These are phyloP conservation scores for Moesziomyces sp. DNA, from an alignment of 1,284 basidiomycete species.

Conservation along the genomic window DNA sequence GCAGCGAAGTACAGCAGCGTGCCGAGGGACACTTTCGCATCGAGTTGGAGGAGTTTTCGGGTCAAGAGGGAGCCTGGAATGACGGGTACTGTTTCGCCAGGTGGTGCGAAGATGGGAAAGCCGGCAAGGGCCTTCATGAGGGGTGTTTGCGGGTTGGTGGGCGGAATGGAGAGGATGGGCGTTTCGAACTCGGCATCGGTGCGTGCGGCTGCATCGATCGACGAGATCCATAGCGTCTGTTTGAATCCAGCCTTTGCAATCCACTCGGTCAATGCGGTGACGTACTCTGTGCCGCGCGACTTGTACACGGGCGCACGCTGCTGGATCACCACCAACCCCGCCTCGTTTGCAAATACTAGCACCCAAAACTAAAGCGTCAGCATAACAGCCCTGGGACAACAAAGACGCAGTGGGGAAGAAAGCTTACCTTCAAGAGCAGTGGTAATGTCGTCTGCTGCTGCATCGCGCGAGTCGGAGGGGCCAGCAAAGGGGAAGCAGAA, in stretches of 20 bases:
- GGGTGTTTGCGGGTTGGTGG: slow-evolving; percentile 22
- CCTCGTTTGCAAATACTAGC: background rate
- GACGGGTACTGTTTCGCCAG: slow-evolving; percentile 18
- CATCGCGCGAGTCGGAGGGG: slow-evolving; percentile 33
- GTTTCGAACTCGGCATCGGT: slow-evolving; percentile 51
- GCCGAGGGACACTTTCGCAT: slow-evolving; percentile 1
- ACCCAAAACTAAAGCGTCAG: background rate
- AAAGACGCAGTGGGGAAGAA: background rate
- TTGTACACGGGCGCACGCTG: slow-evolving; percentile 59
- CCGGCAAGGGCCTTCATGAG: background rate
- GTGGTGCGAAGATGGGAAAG: slow-evolving; percentile 11
- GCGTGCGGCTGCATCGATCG: slow-evolving; percentile 54
- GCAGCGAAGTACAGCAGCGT: slow-evolving; percentile 55
- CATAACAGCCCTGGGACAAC: background rate
- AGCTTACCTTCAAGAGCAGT: slow-evolving; percentile 31
- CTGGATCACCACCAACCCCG: slow-evolving; percentile 47
- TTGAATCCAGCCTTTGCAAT: slow-evolving; percentile 3
- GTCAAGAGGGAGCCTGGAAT: slow-evolving; percentile 49
- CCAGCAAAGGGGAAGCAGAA: slow-evolving; percentile 58
- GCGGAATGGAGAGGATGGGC: slow-evolving; percentile 22
- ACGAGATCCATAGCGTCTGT: slow-evolving; percentile 24
- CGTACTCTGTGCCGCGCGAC: slow-evolving; percentile 20
- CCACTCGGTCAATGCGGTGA: slow-evolving; percentile 23
- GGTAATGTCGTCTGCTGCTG: slow-evolving; percentile 8
- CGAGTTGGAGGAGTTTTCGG: slow-evolving; percentile 23